Evolutionary conservation across 306 rosid genomes (phyloP).

Genomic region (Dryas octopetala): DNA sequence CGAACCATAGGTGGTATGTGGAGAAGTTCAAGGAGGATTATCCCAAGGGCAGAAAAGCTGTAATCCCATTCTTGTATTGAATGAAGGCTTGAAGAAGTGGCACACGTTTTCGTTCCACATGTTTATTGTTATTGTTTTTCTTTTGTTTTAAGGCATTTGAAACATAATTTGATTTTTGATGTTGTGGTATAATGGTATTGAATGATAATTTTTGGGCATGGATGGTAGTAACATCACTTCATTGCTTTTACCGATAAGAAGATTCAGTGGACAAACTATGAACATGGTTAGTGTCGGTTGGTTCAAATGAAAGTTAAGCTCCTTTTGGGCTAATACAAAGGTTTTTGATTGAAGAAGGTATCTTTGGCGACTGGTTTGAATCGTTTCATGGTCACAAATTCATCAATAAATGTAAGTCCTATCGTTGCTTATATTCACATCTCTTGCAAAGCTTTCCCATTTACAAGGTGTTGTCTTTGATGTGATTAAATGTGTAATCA

Average conservation of each 20-base stretch:
- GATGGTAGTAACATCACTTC: neutral
- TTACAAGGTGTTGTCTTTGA: no score
- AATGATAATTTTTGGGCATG: neutral
- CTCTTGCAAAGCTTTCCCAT: no score
- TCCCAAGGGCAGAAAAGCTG: conserved; percentile 66
- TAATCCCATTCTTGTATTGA: conserved; percentile 74
- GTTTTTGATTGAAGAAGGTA: neutral
- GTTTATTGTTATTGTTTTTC: neutral
- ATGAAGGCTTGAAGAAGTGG: conserved; percentile 13
- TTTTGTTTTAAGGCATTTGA: neutral
- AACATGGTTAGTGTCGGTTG: neutral
- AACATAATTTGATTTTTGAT: neutral
- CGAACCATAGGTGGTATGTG: conserved; percentile 68
- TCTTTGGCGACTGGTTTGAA: no score
- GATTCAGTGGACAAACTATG: neutral
- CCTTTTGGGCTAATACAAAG: neutral
- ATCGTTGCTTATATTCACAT: no score
- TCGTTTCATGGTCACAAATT: no score
- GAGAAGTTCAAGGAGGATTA: conserved; percentile 82
- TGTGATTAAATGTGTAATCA: no score
- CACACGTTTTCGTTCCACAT: no score
- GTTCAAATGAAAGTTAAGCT: neutral
- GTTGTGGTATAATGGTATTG: neutral
- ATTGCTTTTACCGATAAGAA: neutral
- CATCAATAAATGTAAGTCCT: no score